These are phyloP conservation scores for Phalaenopsis hybrid DNA, from an alignment of 116 monocot species.

Conservation along the genomic window DNA sequence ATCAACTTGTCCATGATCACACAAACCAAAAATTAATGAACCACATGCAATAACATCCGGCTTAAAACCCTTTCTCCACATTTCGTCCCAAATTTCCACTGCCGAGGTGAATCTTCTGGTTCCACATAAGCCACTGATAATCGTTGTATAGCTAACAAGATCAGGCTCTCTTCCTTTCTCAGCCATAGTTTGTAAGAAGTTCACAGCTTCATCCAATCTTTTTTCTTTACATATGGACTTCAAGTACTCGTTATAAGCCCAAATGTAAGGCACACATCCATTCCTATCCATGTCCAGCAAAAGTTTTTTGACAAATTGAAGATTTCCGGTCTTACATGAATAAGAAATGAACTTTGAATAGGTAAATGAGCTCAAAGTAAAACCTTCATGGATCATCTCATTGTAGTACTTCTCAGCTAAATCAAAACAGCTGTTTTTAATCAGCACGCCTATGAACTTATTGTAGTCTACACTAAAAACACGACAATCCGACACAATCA, in stretches of 20 bases:
- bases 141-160: slow-evolving; percentile 67
- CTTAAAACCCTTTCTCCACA: slow-evolving; percentile 38
- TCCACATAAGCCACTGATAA: slow-evolving; percentile 56
- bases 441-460: slow-evolving; percentile 75
- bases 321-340: slow-evolving; percentile 43
- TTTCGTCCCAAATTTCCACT: slow-evolving; percentile 64
- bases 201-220: slow-evolving; percentile 45
- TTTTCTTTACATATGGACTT: slow-evolving; percentile 60
- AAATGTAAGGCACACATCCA: slow-evolving; percentile 66
- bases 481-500: slow-evolving; percentile 61
- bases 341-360: slow-evolving; percentile 76
- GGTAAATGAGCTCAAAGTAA: slow-evolving; percentile 66
- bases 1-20: slow-evolving; percentile 64
- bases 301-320: slow-evolving; percentile 47
- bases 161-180: slow-evolving; percentile 57
- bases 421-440: slow-evolving; percentile 48
- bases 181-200: slow-evolving; percentile 46
- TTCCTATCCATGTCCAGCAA: slow-evolving; percentile 56
- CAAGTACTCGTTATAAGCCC: slow-evolving; percentile 86
- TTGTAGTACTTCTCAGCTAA: slow-evolving; percentile 60
- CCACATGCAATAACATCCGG: slow-evolving; percentile 58
- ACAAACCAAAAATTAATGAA: slow-evolving; percentile 66
- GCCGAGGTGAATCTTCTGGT: slow-evolving; percentile 32
- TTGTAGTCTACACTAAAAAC: slow-evolving; percentile 77
- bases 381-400: slow-evolving; percentile 44